Evolutionary conservation across 192 early-diverging fungal species (phyloP), one percentile per base, ranked within the genome.

Genomic region (Backusella tuberculispora): DNA sequence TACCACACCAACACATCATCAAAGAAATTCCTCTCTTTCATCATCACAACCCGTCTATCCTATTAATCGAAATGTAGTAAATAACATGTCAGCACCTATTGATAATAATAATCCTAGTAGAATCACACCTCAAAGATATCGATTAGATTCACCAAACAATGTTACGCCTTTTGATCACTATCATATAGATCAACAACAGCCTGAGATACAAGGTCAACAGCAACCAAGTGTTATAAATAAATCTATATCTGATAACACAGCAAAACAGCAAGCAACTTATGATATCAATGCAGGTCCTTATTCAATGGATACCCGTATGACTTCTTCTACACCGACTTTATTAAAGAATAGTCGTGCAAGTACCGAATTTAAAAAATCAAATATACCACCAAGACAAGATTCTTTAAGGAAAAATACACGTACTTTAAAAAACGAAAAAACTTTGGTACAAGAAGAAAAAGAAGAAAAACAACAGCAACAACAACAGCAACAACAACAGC

Each of bases 351-450:
- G 38, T 4, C 37, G n/a, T 21, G 12, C 9, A 8, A 40, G 38
- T 9, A 67, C 66, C 7, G 37, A 19, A n/a, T 41, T 67, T 43
- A 38, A 67, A 67, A 38, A 67, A 40, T 5, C 66, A 17, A 42
- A 67, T 47, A 45, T 45, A 69, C 68, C 68, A 69, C 68, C 68
- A 26, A 69, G 68, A 69, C 68, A 69, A 47, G 68, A 69, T 34
- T 69, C 68, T 6, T 29, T 69, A 17, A 69, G 26, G 42, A 69
- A 69, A 46, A 14, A 26, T n/a, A 10, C 38, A 6, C 26, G 64
- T 53, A 53, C 6, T 5, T 34, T 34, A 15, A 66, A 66, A 26
- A 66, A 14, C 29, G 53, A 60, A 60, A 60, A 60, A 24, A 60
- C 21, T 2, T 60, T 60, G 53, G 53, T 60, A 60, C 53, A 60